Evolutionary conservation across 805 yeast species (phyloP), one percentile per base, ranked within the genome.

Genomic region (Hanseniaspora guilliermondii): DNA sequence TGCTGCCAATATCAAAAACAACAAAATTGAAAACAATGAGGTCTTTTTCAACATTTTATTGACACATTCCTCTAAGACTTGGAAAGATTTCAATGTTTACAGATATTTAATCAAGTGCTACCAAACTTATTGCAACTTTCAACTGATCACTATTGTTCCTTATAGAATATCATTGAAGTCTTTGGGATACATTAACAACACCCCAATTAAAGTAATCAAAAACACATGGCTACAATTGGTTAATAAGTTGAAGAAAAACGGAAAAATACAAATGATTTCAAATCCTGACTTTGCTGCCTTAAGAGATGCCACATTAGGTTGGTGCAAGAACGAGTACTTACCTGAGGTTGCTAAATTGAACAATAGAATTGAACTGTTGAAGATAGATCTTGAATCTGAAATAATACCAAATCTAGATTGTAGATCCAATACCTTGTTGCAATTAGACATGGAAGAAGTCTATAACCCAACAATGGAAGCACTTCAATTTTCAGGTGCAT

Each of bases 221-320:
- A 62, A 66, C 33, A 73, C 73, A 58, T 82, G 87, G 87, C 70
- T 73, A 56, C 74, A 76, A 47, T 67, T 76, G 46, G 67, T 81
- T 40, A 47, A 58, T 39, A 74, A 78, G 58, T 80, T 82, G 56
- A 76, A 75, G 35, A 68, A 67, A 46, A 74, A 72, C 49, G 79
- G 80, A 11, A 78, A 76, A 67, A n/a, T 49, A n/a, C 69, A 67
- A 39, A 83, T 80, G 63, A 80, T 85, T 60, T 88, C 91, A 6
- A 80, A 79, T 64, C 91, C 93, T 11, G 91, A 84, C 68, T 85
- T 91, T 91, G 83, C 86, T 39, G 84, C 91, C 2, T 67, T 85
- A 56, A 78, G 89, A 70, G 88, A 82, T 65, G 86, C 91, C 21
- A 85, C 93, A 6, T 66, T 68, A 9, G 66, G 70, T 5, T 68